Evolutionary conservation across 192 early-diverging fungal genomes (phyloP), one percentile per base, ranked within the genome.

Genomic region (Backusella parvicylindrica): DNA sequence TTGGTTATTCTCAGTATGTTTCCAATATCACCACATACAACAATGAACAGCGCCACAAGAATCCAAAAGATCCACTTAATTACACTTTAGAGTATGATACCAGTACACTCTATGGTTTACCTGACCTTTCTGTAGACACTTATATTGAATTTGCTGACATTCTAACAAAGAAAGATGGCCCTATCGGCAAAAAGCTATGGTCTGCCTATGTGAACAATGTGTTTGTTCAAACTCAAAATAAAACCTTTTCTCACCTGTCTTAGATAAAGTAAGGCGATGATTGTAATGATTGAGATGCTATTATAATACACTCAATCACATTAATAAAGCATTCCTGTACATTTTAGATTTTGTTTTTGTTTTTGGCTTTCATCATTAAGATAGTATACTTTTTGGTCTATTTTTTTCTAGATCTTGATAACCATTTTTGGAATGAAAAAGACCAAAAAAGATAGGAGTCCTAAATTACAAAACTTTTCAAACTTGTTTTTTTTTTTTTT

Each of bases 21-120:
- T 38, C 80, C 41, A 86, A 86, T 65, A 23, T 86, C 33, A 75
- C 69, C 9, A 49, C 72, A 33, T 56, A 64, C 31, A 69, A 67
- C 53, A 49, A 63, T 28, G 26, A 56, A 7, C 31, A 68, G 11
- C 75, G 41, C 30, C 32, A 28, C 12, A 66, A 66, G 28, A n/a
- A 66, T 66, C 35, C 53, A 37, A 26, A 6, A 28, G 60, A 72
- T 15, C 60, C 49, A 68, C 68, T 81, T 6, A 79, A 84, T 32
- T 88, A 78, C 32, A 37, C 64, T 43, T 33, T 88, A 28, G 87
- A 88, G 64, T 88, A 88, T 38, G 70, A 76, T 11, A 84, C 79
- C 6, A 71, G 63, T n/a, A 75, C 83, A 28, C 82, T 80, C 33
- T 86, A 84, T 68, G 79, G 79, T 2, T 64, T 88, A 68, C 56